Percentiles rank a stretch among this genome's conserved stretches.
phyloP scores from a whole-genome alignment of 2,329 filamentous ascomycete species.

The Talaromyces funiculosus region DNA sequence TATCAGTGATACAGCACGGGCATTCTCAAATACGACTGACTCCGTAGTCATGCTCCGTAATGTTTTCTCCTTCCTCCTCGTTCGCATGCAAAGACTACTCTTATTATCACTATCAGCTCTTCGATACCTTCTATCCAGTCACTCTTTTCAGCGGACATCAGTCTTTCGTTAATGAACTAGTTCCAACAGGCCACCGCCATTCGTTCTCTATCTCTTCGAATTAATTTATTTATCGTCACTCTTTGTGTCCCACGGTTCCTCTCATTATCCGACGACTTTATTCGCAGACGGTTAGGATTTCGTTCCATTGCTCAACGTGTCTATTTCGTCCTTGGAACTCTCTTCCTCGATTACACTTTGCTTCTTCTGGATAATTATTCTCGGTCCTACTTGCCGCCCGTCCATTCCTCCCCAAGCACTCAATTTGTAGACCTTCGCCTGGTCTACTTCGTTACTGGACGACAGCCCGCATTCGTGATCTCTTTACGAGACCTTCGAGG shows the following conservation, averaged over 20 bases:
- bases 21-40: background rate
- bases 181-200: background rate
- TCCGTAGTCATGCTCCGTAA: background rate
- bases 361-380: background rate
- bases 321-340: background rate
- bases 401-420: background rate
- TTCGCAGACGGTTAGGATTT: background rate
- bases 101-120: background rate
- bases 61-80: slow-evolving; percentile 4
- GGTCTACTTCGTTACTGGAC: background rate
- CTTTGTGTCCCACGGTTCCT: slow-evolving; percentile 14
- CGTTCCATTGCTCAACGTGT: background rate
- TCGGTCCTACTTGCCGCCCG: background rate
- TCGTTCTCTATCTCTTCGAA: background rate
- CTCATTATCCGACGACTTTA: slow-evolving; percentile 9
- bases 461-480: slow-evolving; percentile 3
- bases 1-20: slow-evolving; percentile 3
- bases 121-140: background rate
- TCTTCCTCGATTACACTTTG: background rate
- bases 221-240: slow-evolving; percentile 7
- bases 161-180: slow-evolving; percentile 5
- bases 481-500: slow-evolving; percentile 25
- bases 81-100: background rate
- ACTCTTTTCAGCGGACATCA: background rate
- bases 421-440: background rate